These are phyloP conservation scores for Cardamine chenopodiifolia DNA, from an alignment of 345 rosid species.

Conservation along the genomic window DNA sequence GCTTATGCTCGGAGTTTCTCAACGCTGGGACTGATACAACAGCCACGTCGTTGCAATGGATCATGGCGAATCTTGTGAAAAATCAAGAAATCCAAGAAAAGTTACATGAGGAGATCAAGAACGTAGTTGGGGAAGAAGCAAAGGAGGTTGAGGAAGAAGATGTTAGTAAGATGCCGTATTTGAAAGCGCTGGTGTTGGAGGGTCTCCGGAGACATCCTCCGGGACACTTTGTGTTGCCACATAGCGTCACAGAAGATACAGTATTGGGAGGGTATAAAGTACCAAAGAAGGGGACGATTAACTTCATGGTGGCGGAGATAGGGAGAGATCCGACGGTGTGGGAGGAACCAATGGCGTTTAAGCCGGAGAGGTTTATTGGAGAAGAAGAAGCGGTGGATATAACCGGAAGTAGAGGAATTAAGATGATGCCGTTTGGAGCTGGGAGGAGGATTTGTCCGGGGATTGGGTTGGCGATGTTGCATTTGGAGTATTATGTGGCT, in stretches of 20 bases:
- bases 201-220: constrained; percentile 30
- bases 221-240: constrained; percentile 18
- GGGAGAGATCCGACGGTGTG: constrained; percentile 35
- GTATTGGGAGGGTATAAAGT: constrained; percentile 16
- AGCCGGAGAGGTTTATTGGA: constrained; percentile 21
- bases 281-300: constrained; percentile 28
- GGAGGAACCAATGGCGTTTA: constrained; percentile 37
- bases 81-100: constrained; percentile 26
- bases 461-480: constrained; percentile 6
- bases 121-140: neutral
- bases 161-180: neutral
- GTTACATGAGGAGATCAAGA: neutral
- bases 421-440: constrained; percentile 30
- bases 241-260: constrained; percentile 21
- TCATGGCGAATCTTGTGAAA: constrained; percentile 25
- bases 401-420: constrained; percentile 29
- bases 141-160: constrained; percentile 6
- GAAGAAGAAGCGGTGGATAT: constrained; percentile 22
- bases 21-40: constrained; percentile 27
- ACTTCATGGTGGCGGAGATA: constrained; percentile 36
- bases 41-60: constrained; percentile 23
- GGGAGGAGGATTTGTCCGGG: constrained; percentile 28
- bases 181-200: constrained; percentile 19
- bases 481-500: constrained; percentile 30
- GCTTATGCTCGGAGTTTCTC: constrained; percentile 25